A percentile compares a stretch with the other conserved stretches of the same genome.
These are phyloP conservation scores for Nitzschia palea DNA, from an alignment of 108 stramenopile species.

Conservation along the genomic window DNA sequence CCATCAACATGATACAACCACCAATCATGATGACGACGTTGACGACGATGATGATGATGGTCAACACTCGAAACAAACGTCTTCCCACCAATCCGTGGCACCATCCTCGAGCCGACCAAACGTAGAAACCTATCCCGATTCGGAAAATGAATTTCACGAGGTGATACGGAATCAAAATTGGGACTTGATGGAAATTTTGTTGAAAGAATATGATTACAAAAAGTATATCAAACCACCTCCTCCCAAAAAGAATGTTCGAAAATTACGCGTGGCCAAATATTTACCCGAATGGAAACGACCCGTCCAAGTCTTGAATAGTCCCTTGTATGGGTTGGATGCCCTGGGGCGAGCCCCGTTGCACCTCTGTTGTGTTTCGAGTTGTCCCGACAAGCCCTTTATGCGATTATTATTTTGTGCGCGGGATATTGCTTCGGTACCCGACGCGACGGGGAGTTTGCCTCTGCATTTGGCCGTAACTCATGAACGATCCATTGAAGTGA, in stretches of 20 bases:
- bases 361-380: slow-evolving; percentile 25
- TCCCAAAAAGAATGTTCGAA: not conserved
- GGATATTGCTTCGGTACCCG: slow-evolving; percentile 25
- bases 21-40: not conserved
- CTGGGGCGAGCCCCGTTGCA: slow-evolving; percentile 35
- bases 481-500: slow-evolving; percentile 10
- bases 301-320: slow-evolving; percentile 11
- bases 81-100: not conserved
- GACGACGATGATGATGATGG: not conserved
- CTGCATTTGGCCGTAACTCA: slow-evolving; percentile 30
- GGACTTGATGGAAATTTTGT: slow-evolving; percentile 26
- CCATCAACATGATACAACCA: slow-evolving; percentile 4
- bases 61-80: not conserved
- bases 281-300: slow-evolving; percentile 25
- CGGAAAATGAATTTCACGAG: slow-evolving; percentile 34
- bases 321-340: slow-evolving; percentile 20
- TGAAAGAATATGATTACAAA: slow-evolving; percentile 34
- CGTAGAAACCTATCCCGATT: slow-evolving; percentile 17
- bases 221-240: slow-evolving; percentile 7
- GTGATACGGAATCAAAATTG: slow-evolving; percentile 37
- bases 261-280: slow-evolving; percentile 27
- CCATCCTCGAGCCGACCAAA: not conserved
- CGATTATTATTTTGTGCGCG: slow-evolving; percentile 23
- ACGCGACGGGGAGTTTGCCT: slow-evolving; percentile 26
- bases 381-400: slow-evolving; percentile 14